These are phyloP conservation scores for Gastroboletus turbinatus DNA, from an alignment of 1,284 basidiomycete genomes.

Conservation along the genomic window DNA sequence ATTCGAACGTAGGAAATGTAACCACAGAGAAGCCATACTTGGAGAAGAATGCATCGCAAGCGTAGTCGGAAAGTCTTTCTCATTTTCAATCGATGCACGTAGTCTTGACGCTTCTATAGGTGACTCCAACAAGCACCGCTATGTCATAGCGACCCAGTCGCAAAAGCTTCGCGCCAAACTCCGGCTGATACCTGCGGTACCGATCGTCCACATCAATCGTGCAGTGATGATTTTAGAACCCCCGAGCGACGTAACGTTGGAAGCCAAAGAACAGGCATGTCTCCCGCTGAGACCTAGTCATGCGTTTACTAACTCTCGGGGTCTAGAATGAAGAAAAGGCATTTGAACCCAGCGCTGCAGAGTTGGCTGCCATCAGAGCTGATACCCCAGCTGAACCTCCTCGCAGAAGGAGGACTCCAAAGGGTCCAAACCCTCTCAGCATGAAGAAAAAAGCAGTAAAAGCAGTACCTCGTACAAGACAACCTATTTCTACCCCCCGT, in stretches of 20 bases:
- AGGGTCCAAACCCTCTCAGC: constrained; percentile 91
- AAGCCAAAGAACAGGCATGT: constrained; percentile 64
- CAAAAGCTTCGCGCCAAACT: constrained; percentile 64
- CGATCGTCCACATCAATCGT: constrained; percentile 86
- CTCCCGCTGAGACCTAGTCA: background rate
- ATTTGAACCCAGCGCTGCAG: constrained; percentile 47
- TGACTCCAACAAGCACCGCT: constrained; percentile 86
- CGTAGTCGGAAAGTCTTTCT: constrained; percentile 68
- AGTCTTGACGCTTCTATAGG: constrained; percentile 46
- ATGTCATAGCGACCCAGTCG: constrained; percentile 82
- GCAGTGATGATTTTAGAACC: constrained; percentile 90
- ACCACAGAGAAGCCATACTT: constrained; percentile 82
- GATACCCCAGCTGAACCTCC: constrained; percentile 38
- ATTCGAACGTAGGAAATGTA: constrained; percentile 93
- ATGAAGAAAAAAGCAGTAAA: constrained; percentile 86
- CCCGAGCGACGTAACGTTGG: constrained; percentile 73
- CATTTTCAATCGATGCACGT: constrained; percentile 1
- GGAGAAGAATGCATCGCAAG: constrained; percentile 83
- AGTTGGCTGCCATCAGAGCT: constrained; percentile 41
- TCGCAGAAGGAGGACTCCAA: constrained; percentile 74
- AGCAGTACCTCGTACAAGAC: constrained; percentile 32
- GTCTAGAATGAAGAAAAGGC: constrained; percentile 55
- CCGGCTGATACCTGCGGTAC: constrained; percentile 75
- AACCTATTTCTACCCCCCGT: background rate
- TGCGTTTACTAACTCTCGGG: constrained; percentile 1